These are phyloP conservation scores for Sodiomyces alkalinus DNA, from an alignment of 2,329 filamentous ascomycete species.

Conservation along the genomic window DNA sequence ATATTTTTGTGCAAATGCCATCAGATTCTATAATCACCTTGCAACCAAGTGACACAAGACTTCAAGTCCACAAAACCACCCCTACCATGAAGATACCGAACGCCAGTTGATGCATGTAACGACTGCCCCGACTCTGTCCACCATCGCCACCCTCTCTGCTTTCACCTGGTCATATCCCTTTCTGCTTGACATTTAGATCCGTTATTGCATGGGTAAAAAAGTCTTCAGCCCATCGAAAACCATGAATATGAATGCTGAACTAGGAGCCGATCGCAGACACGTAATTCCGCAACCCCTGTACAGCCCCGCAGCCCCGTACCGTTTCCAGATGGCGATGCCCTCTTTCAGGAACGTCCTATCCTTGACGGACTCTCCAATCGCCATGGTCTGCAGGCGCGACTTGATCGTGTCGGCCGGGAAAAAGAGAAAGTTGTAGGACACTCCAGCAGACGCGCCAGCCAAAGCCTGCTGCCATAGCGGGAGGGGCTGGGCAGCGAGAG, in stretches of 20 bases:
- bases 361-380: slow-evolving; percentile 39
- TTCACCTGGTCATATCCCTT: too few relatives aligned
- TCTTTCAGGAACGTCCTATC: slow-evolving; percentile 60
- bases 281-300: slow-evolving; percentile 96
- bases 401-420: slow-evolving; percentile 97
- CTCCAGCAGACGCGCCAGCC: slow-evolving; percentile 75
- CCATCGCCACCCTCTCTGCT: slow-evolving; percentile 1
- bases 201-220: slow-evolving; percentile 37
- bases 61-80: too few relatives aligned
- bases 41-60: too few relatives aligned
- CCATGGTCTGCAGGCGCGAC: slow-evolving; percentile 85
- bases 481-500: slow-evolving; percentile 35
- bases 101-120: not conserved
- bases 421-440: slow-evolving; percentile 94
- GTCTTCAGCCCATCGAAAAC: slow-evolving; percentile 78
- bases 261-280: slow-evolving; percentile 72
- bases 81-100: not conserved
- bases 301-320: slow-evolving; percentile 68
- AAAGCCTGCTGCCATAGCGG: slow-evolving; percentile 78
- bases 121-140: not conserved
- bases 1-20: too few relatives aligned
- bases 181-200: not conserved
- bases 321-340: slow-evolving; percentile 58
- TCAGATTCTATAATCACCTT: too few relatives aligned
- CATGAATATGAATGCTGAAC: slow-evolving; percentile 96